Evolutionary conservation across 257 asterid genomes (phyloP).

Genomic region (Capsicum rhomboideum): DNA sequence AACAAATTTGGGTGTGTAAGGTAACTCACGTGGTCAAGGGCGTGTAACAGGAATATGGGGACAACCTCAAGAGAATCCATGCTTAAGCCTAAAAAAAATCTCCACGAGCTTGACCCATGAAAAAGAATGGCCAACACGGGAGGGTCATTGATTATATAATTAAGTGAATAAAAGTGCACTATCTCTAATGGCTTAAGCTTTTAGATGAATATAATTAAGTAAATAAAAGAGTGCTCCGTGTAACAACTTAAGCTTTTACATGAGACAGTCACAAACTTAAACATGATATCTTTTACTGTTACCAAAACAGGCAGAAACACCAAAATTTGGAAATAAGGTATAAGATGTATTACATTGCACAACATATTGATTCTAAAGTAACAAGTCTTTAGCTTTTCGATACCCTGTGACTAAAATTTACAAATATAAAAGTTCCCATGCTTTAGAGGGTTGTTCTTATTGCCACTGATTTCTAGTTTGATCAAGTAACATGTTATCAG

Average conservation of each 20-base stretch:
- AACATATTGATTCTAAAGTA: background rate
- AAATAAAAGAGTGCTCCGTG: background rate
- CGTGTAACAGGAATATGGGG: background rate
- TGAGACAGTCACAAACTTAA: background rate
- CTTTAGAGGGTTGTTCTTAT: background rate
- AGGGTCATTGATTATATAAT: background rate
- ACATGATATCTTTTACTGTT: background rate
- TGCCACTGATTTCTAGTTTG: background rate
- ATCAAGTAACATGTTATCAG: background rate
- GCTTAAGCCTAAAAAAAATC: background rate
- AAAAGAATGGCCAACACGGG: background rate
- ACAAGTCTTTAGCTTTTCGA: background rate
- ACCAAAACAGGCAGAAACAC: background rate
- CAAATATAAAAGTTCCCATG: background rate
- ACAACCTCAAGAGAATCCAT: background rate
- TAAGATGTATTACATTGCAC: background rate
- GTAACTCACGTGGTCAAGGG: background rate
- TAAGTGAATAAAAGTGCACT: background rate
- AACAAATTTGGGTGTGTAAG: background rate
- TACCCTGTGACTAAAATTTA: background rate
- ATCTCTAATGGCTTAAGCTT: background rate
- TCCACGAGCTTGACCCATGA: background rate
- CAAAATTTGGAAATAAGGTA: background rate
- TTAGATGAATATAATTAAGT: background rate
- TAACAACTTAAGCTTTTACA: background rate